Conservation (phyloP, 2,329 filamentous ascomycete genomes). For the Fusarium devonianum region DNA sequence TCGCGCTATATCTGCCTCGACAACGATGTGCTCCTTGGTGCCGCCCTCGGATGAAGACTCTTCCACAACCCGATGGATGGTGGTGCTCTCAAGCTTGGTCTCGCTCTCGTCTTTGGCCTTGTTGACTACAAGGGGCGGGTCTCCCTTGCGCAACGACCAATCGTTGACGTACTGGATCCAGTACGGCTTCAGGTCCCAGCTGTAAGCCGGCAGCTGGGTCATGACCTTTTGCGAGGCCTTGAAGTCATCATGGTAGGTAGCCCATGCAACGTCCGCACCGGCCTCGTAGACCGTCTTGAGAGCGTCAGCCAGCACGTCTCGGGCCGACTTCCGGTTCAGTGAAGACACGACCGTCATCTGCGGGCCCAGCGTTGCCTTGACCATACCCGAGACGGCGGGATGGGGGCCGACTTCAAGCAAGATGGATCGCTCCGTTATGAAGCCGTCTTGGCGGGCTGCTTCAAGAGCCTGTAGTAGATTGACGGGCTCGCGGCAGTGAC, state of each 20-base stretch:
- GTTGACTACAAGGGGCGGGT: conserved; percentile 29
- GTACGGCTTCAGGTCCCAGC: conserved; percentile 77
- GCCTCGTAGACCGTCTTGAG: conserved; percentile 23
- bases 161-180: conserved; percentile 71
- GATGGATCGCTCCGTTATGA: conserved; percentile 16
- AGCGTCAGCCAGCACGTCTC: conserved; percentile 11
- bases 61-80: conserved; percentile 25
- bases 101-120: no score
- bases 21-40: conserved; percentile 21
- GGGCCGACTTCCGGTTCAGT: conserved; percentile 14
- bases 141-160: conserved; percentile 72
- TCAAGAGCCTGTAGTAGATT: conserved; percentile 23
- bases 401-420: conserved; percentile 33
- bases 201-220: conserved; percentile 72
- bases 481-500: conserved; percentile 28
- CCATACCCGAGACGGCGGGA: conserved; percentile 30
- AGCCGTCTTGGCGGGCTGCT: background rate
- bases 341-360: conserved; percentile 28
- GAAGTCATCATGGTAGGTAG: conserved; percentile 43
- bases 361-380: conserved; percentile 21
- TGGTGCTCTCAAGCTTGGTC: conserved; percentile 28
- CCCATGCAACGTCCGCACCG: conserved; percentile 25
- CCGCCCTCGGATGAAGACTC: conserved; percentile 31
- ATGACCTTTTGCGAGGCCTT: conserved; percentile 51
- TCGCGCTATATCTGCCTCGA: conserved; percentile 31